Evolutionary conservation across 345 rosid genomes (phyloP), one percentile per base, ranked within the genome.

Genomic region (Syzygium aromaticum): DNA sequence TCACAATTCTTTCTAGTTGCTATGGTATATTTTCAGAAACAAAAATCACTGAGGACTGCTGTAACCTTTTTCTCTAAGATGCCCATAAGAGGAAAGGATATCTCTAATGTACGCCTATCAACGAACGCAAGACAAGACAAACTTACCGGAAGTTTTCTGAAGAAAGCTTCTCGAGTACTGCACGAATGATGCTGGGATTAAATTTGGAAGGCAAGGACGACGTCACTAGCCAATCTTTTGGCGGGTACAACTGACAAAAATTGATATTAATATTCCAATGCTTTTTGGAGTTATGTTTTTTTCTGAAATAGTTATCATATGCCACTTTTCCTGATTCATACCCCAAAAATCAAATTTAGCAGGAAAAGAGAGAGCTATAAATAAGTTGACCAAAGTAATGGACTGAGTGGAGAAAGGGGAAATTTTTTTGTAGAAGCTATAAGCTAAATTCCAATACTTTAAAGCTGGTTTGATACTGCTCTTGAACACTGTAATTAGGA

Each of bases 151-250:
- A 93, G 67, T 87, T 93, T 52, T 90, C 86, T 51, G 92, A 93
- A 89, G 97, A 95, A 91, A 97, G 98, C 89, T 94, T 94, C 84
- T 94, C 89, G 54, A 95, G 87, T 78, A 89, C 80, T 90, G 88
- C 91, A 86, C 93, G 91, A 87, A 96, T 91, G 89, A 87, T 86
- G 87, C 84, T 89, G 87, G 95, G 95, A 91, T 87, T 93, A 87
- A 92, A 97, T 86, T 89, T 91, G 86, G 93, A 91, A 84, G 98
- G 98, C 89, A 97, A 90, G 21, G 94, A 94, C 87, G 95, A 90
- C 56, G 93, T 94, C 52, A 93, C 97, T 30, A 97, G 91, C 99
- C 98, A 97, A 89, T 96, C 97, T 91, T 90, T 91, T 17, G 95
- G 86, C 46, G 99, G 96, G 87, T 91, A 97, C 28, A 89, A 59